Conservation (phyloP, 371 early-diverging fungal genomes). For the Rhizopus arrhizus region DNA sequence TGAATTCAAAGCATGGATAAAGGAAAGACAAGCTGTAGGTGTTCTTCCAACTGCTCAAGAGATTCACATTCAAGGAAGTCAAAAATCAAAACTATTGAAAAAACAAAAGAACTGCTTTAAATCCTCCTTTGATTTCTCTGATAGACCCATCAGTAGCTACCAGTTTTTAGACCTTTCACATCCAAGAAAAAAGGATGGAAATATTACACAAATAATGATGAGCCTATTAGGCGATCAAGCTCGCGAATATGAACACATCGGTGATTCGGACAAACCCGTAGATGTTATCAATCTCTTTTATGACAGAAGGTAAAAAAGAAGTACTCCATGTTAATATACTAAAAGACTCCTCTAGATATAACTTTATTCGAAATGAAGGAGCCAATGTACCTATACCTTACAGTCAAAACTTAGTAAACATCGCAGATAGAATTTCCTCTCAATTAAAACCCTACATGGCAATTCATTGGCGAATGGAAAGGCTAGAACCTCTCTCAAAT, state of each 20-base stretch:
- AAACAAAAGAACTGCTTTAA: conserved; percentile 26
- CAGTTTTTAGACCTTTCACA: conserved; percentile 31
- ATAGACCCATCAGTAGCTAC: conserved; percentile 30
- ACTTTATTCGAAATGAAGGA: conserved; percentile 35
- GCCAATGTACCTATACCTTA: conserved; percentile 39
- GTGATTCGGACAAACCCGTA: conserved; percentile 12
- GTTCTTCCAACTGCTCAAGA: conserved; percentile 40
- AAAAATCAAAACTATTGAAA: conserved; percentile 17
- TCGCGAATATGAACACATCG: conserved; percentile 27
- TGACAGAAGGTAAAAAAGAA: conserved; percentile 29
- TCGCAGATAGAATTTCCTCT: conserved; percentile 39
- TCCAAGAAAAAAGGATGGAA: conserved; percentile 18
- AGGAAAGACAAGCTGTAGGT: conserved; percentile 16
- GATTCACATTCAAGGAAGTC: conserved; percentile 29
- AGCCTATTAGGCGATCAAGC: conserved; percentile 35
- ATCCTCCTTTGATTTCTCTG: conserved; percentile 22
- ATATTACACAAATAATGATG: conserved; percentile 36
- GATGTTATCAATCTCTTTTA: conserved; percentile 50
- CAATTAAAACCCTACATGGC: conserved; percentile 49
- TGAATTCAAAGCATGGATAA: conserved; percentile 33
- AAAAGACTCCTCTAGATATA: conserved; percentile 28
- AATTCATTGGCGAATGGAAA: conserved; percentile 59
- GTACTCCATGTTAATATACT: no score
- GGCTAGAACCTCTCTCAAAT: conserved; percentile 43
- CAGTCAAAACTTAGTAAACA: conserved; percentile 28